These are phyloP conservation scores for Andrographis paniculata DNA, from an alignment of 305 asterid genomes.

Conservation along the genomic window DNA sequence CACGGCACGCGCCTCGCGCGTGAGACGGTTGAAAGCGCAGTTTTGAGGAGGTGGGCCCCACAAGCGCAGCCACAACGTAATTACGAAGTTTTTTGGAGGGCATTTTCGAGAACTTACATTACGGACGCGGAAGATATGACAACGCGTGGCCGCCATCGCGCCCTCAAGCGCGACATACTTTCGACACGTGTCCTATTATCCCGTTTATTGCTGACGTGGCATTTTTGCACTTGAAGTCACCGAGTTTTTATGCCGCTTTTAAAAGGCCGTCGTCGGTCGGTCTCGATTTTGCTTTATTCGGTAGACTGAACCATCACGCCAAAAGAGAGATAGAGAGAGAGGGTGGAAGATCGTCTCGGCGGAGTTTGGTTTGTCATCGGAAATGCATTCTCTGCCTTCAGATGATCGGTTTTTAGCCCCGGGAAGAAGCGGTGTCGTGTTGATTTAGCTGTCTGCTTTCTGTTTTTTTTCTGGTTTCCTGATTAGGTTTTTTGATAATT, in stretches of 20 bases:
- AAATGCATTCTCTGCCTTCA: background rate
- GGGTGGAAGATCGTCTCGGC: background rate
- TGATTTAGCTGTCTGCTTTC: background rate
- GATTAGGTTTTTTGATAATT: background rate
- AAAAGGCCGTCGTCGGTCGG: background rate
- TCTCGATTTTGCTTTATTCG: background rate
- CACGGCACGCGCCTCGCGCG: slow-evolving; percentile 14
- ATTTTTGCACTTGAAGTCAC: too few relatives aligned
- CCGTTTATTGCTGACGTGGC: too few relatives aligned
- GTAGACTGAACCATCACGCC: slow-evolving; percentile 2
- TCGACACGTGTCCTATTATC: background rate
- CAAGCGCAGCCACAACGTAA: background rate
- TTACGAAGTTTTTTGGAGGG: too few relatives aligned
- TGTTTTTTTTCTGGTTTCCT: background rate
- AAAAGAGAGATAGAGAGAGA: background rate
- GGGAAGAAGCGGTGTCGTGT: background rate
- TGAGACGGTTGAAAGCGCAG: background rate
- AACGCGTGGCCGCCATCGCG: background rate
- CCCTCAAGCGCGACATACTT: background rate
- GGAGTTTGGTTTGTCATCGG: background rate
- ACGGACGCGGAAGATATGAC: background rate
- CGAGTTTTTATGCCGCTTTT: background rate
- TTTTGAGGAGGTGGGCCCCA: slow-evolving; percentile 2
- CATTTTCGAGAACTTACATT: background rate
- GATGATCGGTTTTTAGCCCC: background rate